Percentiles rank a stretch among this genome's conserved stretches.
phyloP scores from a whole-genome alignment of 192 early-diverging fungal species.

The Jimgerdemannia lactiflua region DNA sequence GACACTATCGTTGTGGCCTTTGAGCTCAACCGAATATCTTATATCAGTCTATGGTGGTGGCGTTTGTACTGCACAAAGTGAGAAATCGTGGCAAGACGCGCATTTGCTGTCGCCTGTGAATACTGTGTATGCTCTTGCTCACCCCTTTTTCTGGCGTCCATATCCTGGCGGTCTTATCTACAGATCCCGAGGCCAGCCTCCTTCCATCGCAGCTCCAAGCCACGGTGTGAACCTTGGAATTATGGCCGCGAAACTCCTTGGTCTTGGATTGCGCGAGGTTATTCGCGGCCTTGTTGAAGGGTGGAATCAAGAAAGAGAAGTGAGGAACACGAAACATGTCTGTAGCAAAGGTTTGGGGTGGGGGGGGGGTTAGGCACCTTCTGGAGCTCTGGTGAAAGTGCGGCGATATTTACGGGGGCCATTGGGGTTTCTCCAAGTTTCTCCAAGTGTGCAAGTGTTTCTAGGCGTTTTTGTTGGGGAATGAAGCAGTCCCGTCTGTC shows the following conservation, averaged over 20 bases:
- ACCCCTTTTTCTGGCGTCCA: slow-evolving; percentile 63
- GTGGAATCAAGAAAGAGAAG: too few relatives aligned
- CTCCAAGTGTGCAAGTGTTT: too few relatives aligned
- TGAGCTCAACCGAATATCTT: slow-evolving; percentile 57
- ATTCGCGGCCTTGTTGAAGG: not conserved
- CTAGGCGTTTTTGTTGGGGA: too few relatives aligned
- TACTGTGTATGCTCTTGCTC: slow-evolving; percentile 5
- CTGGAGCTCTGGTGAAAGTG: not conserved
- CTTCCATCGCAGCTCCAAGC: slow-evolving; percentile 73
- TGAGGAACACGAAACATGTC: too few relatives aligned
- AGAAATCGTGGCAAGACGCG: not conserved
- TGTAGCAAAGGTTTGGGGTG: too few relatives aligned
- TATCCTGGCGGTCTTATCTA: slow-evolving; percentile 70
- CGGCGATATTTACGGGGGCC: not conserved
- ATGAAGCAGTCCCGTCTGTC: too few relatives aligned
- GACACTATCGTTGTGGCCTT: slow-evolving; percentile 75
- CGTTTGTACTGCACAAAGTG: not conserved
- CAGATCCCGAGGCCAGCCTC: slow-evolving; percentile 68
- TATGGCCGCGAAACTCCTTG: slow-evolving; percentile 52
- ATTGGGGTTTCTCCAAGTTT: too few relatives aligned
- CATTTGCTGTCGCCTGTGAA: too few relatives aligned
- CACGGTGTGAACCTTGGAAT: slow-evolving; percentile 63
- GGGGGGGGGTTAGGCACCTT: not conserved
- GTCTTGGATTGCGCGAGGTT: slow-evolving; percentile 37
- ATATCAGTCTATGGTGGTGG: slow-evolving; percentile 41